Conservation (phyloP, 169 alveolate species). For the Amoebophrya sp. region DNA sequence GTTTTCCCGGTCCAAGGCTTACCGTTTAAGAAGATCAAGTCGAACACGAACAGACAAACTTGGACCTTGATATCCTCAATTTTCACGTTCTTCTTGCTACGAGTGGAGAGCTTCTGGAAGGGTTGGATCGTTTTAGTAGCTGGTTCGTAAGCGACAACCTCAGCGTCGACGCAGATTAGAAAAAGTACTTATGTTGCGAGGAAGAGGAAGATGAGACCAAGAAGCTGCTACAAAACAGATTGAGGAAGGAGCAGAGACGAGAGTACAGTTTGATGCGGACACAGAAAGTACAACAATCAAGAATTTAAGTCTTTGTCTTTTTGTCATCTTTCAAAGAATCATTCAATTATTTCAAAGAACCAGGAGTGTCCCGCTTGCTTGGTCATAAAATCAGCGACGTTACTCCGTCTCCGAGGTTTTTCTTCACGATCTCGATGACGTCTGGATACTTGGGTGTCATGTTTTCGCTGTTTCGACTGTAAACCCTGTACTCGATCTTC, state of each 20-base stretch:
- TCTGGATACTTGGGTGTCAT: slow-evolving; percentile 54
- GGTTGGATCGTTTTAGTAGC: slow-evolving; percentile 80
- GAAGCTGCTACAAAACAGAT: no score
- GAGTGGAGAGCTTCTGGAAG: slow-evolving; percentile 76
- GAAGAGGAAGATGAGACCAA: no score
- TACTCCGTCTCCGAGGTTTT: not conserved
- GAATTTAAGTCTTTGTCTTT: slow-evolving; percentile 69
- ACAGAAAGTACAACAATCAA: no score
- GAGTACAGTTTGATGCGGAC: no score
- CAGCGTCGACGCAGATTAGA: slow-evolving; percentile 90
- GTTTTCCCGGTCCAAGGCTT: slow-evolving; percentile 61
- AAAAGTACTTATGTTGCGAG: no score
- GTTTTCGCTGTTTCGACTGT: slow-evolving; percentile 56
- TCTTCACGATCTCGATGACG: slow-evolving; percentile 33
- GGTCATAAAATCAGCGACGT: not conserved
- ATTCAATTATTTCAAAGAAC: not conserved
- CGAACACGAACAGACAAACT: slow-evolving; percentile 87
- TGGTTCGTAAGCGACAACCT: slow-evolving; percentile 89
- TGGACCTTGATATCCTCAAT: slow-evolving; percentile 74
- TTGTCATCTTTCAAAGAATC: slow-evolving; percentile 44
- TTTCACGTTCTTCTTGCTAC: slow-evolving; percentile 87
- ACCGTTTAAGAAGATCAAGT: slow-evolving; percentile 78
- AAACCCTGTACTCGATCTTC: slow-evolving; percentile 46
- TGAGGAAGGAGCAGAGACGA: no score
- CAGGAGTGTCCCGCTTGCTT: not conserved